phyloP scores from a whole-genome alignment of 345 rosid species.

The Nephelium lappaceum region DNA sequence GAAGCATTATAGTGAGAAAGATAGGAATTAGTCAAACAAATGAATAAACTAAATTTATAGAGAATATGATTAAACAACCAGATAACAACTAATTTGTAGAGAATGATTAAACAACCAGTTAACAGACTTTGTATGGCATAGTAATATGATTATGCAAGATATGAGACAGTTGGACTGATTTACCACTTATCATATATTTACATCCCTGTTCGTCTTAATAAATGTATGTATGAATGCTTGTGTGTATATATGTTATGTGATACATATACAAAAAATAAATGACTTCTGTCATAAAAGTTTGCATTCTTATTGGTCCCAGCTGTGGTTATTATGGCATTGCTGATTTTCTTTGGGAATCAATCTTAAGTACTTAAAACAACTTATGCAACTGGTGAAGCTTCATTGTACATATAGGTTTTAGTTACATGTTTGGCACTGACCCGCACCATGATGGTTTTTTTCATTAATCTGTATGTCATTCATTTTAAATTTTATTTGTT shows the following conservation, averaged over 20 bases:
- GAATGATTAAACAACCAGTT: no score
- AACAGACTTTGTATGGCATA: no score
- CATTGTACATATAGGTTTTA: conserved; percentile 5
- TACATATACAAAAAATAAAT: neutral
- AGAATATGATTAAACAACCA: no score
- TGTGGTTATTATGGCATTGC: no score
- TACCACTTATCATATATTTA: no score
- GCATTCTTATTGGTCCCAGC: neutral
- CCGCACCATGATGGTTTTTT: neutral
- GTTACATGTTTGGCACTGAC: neutral
- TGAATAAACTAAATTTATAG: no score
- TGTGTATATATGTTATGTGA: neutral
- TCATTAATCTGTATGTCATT: neutral
- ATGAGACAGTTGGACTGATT: neutral
- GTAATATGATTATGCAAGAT: no score
- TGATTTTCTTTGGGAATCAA: neutral
- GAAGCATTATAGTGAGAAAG: no score
- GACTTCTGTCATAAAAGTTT: neutral
- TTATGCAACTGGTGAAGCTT: neutral
- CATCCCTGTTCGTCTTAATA: neutral
- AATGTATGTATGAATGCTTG: neutral
- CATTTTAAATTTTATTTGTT: neutral
- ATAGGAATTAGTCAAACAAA: no score
- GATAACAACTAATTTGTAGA: no score
- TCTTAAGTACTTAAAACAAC: neutral